Base-by-base conservation (phyloP, 1,284 basidiomycete genomes). In the Malassezia cuniculi region DNA sequence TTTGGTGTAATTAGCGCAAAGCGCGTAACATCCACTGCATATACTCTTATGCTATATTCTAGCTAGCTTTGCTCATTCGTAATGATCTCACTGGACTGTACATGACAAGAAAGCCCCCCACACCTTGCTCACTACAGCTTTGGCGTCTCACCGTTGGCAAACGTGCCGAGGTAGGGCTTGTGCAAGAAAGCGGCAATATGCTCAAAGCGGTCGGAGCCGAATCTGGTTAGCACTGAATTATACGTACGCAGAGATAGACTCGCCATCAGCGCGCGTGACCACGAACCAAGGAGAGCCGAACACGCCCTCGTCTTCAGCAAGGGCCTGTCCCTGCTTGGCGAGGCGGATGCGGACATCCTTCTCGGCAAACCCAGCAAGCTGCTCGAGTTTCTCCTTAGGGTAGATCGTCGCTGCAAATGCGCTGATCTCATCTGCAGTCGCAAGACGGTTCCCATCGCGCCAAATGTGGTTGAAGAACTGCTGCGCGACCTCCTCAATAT, bases 381-480 rank as follows among this genome's bases (percentile, higher is more conserved):
- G 2, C 7, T 17, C 7, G 6, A 31, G 16, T 4, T 17, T 6
- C 11, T 20, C 16, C 14, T 19, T 25, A 4, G 24, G 6, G 4
- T 14, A 37, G 1, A 3, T 11, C 2, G 12, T 5, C 10, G 7
- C 14, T 6, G 29, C 22, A 9, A 42, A 7, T 1, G 6, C n/a
- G 5, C 17, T 24, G 5, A 42, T n/a, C 6, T 31, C 27, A 3
- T 42, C 40, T 10, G n/a, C 17, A 12, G 6, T 26, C 18, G 21
- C 11, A 5, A 36, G 12, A 9, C 15, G 17, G 3, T 31, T 18
- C 11, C 35, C 35, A 6, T 33, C 20, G 21, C 27, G 26, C 62
- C 62, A 66, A 37, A 58, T 47, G 10, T 52, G 51, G 1, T 44
- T 41, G 31, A 52, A 54, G 27, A 46, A 48, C 11, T 44, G 43